A percentile compares a stretch with the other conserved stretches of the same genome.
These are phyloP conservation scores for Elsinoe necatrix DNA, from an alignment of 2,329 filamentous ascomycete genomes.

Conservation along the genomic window DNA sequence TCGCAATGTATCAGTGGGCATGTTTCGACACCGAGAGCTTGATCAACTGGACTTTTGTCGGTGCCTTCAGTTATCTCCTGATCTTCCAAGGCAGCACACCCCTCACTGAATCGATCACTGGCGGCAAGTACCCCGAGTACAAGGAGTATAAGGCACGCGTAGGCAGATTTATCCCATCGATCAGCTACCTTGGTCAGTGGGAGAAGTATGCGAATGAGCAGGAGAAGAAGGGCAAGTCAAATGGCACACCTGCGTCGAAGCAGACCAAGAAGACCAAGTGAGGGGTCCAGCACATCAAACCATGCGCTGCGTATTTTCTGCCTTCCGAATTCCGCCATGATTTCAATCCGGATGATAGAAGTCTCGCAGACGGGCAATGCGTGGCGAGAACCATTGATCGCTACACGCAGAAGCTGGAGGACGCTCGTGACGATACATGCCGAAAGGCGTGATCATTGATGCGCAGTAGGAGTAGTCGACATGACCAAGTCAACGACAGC, in stretches of 20 bases:
- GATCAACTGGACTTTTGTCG: conserved; percentile 71
- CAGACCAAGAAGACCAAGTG: conserved; percentile 6
- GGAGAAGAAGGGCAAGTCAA: conserved; percentile 17
- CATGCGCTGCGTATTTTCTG: background rate
- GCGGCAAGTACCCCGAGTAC: conserved; percentile 83
- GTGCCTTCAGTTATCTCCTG: conserved; percentile 59
- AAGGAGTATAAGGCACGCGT: conserved; percentile 72
- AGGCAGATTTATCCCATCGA: conserved; percentile 68
- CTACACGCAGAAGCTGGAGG: background rate
- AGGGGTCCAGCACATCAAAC: background rate
- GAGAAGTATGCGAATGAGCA: conserved; percentile 24
- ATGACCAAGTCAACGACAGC: background rate
- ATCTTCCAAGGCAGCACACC: conserved; percentile 86
- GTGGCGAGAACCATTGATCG: background rate
- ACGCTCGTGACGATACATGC: background rate
- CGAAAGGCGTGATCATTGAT: background rate
- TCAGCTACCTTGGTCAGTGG: conserved; percentile 26
- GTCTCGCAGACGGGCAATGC: too few relatives aligned
- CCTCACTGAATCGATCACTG: conserved; percentile 75
- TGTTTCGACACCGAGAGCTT: conserved; percentile 62
- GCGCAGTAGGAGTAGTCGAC: background rate
- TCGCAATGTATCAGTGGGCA: conserved; percentile 79
- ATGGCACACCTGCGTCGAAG: conserved; percentile 2
- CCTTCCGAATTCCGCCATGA: too few relatives aligned
- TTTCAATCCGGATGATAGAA: too few relatives aligned